Percentiles rank a stretch among this genome's conserved stretches.
phyloP scores from a whole-genome alignment of 139 green algal genomes.

The Haematococcus sp. region DNA sequence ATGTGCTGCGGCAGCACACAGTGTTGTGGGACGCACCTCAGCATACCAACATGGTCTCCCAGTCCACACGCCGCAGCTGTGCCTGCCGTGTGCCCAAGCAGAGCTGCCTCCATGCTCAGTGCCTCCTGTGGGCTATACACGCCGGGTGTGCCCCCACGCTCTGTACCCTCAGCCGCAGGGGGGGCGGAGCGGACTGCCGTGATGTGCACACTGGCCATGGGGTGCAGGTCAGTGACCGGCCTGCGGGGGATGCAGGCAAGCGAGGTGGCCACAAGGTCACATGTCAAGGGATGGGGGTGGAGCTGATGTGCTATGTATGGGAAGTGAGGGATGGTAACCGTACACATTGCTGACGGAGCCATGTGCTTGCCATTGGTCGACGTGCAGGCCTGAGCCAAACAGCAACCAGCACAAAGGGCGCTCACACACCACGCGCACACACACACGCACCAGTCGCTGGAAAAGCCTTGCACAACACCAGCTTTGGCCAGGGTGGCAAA shows the following conservation, averaged over 20 bases:
- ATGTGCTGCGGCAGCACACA: background rate
- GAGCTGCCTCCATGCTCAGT: conserved; percentile 27
- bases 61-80: conserved; percentile 24
- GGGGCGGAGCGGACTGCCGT: conserved; percentile 18
- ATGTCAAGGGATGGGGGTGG: no score
- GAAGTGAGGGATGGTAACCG: no score
- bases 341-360: no score
- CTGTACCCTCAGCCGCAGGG: background rate
- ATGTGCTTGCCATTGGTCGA: no score
- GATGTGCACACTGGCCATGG: conserved; percentile 28
- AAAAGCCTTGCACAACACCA: conserved; percentile 36
- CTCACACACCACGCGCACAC: no score
- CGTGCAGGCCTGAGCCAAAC: no score
- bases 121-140: conserved; percentile 14
- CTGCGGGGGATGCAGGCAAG: no score
- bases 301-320: no score
- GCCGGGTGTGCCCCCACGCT: background rate
- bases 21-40: conserved; percentile 20
- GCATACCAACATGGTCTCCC: conserved; percentile 23
- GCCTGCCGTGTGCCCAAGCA: conserved; percentile 43
- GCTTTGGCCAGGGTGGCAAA: conserved; percentile 37
- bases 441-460: conserved; percentile 47
- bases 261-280: no score
- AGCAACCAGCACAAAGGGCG: no score
- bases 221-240: conserved; percentile 62